Evolutionary conservation across 139 green algal genomes (phyloP), one percentile per base, ranked within the genome.

Genomic region (Nannochloris sp.): DNA sequence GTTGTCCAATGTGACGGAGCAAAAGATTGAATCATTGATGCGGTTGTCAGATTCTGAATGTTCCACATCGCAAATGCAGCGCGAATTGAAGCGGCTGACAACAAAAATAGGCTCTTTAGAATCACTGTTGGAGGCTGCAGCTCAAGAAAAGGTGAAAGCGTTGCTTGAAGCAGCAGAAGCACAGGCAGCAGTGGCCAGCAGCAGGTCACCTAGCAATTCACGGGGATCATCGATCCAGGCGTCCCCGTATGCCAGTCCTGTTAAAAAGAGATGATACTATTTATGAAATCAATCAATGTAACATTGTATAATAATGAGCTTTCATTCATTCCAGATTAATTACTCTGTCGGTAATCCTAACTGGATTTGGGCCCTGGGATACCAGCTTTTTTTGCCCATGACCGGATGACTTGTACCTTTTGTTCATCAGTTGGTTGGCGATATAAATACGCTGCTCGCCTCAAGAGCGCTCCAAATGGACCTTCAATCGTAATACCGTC

Each of bases 381-480:
- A 14, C 37, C 46, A n/a, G 61, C 72, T 26, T 72, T 61, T 58
- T 74, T 43, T 16, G 85, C 31, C 87, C 86, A 93, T 23, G 62
- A 72, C 0, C 62, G 50, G 1, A 82, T 85, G 29, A 93, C 87
- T 2, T 61, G 72, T 12, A 88, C 17, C 20, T 81, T 82, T 70
- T 97, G 91, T 66, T 90, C 81, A n/a, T 85, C 79, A 4, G 91
- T 97, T 9, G 91, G 91, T 79, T 95, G 87, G 10, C 91, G 67
- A 79, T 95, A 96, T 49, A 87, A 70, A 76, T 98, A 98, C 1
- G 92, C 92, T 23, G 82, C 83, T 9, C 88, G 68, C 8, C 89
- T 74, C 56, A 94, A 9, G 5, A 83, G 63, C 14, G 79, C 81
- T 6, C 77, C 91, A 46, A 96, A 69, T 36, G 84, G 88, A 0